These are phyloP conservation scores for Corinectria fuckeliana DNA, from an alignment of 2,329 filamentous ascomycete genomes.

Conservation along the genomic window DNA sequence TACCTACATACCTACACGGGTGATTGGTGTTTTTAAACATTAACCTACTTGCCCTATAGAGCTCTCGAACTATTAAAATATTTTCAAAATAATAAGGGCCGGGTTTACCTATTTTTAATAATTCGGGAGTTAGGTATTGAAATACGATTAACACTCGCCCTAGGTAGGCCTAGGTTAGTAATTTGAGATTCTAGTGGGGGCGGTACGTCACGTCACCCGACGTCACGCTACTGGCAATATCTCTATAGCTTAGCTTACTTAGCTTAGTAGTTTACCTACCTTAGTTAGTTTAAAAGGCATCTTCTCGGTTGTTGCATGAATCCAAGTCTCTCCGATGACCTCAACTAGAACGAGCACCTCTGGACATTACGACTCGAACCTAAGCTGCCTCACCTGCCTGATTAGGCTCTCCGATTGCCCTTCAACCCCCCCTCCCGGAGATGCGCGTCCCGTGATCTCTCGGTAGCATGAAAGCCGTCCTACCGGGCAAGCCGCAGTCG, in stretches of 20 bases:
- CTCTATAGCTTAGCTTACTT: background rate
- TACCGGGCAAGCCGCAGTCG: conserved; percentile 79
- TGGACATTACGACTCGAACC: conserved; percentile 1
- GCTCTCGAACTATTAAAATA: too few relatives aligned
- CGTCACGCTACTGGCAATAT: conserved; percentile 9
- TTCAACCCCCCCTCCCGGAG: conserved; percentile 17
- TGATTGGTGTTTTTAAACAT: too few relatives aligned
- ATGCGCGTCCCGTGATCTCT: conserved; percentile 33
- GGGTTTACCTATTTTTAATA: too few relatives aligned
- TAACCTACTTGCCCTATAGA: too few relatives aligned
- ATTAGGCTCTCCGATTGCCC: conserved; percentile 8
- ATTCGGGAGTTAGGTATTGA: too few relatives aligned
- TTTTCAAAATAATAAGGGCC: too few relatives aligned
- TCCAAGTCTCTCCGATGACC: conserved; percentile 16
- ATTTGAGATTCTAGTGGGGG: background rate
- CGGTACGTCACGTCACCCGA: conserved; percentile 30
- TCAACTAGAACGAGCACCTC: conserved; percentile 16
- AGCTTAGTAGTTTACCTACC: too few relatives aligned
- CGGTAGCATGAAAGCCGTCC: conserved; percentile 75
- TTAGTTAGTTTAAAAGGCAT: too few relatives aligned
- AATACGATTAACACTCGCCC: too few relatives aligned
- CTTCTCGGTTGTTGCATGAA: conserved; percentile 28
- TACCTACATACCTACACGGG: too few relatives aligned
- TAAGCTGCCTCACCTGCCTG: conserved; percentile 1
- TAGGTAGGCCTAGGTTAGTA: too few relatives aligned